Percentiles rank a stretch among this genome's conserved stretches.
These are phyloP conservation scores for Fusarium phyllophilum DNA, from an alignment of 2,329 filamentous ascomycete genomes.

Conservation along the genomic window DNA sequence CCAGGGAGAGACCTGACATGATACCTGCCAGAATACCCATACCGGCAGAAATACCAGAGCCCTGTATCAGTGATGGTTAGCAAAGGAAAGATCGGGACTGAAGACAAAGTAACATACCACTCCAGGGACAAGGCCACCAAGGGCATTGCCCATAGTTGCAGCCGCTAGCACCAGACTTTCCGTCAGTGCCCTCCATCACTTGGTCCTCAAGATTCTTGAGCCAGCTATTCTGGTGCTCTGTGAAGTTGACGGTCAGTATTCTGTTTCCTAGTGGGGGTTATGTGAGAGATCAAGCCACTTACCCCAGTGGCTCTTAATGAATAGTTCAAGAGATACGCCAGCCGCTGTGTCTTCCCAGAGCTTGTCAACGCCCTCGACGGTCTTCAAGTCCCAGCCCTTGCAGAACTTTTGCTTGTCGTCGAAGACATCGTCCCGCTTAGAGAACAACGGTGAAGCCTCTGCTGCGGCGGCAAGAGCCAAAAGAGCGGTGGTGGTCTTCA, in stretches of 20 bases:
- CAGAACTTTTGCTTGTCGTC: conserved; percentile 4
- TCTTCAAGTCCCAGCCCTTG: conserved; percentile 11
- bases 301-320: conserved; percentile 17
- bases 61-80: background rate
- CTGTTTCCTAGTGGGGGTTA: accelerated
- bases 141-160: conserved; percentile 5
- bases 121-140: conserved; percentile 10
- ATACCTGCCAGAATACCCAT: background rate
- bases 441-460: background rate
- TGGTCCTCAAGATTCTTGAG: conserved; percentile 8
- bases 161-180: conserved; percentile 3
- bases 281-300: accelerated
- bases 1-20: background rate
- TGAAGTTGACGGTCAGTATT: accelerated
- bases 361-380: conserved; percentile 2
- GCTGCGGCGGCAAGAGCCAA: background rate
- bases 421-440: background rate
- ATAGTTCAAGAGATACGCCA: background rate
- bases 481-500: conserved; percentile 10
- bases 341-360: conserved; percentile 19
- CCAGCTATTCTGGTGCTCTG: conserved; percentile 19
- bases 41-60: background rate
- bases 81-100: accelerated
- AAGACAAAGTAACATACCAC: background rate
- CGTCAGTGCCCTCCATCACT: background rate